These are phyloP conservation scores for Sindora glabra DNA, from an alignment of 306 rosid genomes.

Conservation along the genomic window DNA sequence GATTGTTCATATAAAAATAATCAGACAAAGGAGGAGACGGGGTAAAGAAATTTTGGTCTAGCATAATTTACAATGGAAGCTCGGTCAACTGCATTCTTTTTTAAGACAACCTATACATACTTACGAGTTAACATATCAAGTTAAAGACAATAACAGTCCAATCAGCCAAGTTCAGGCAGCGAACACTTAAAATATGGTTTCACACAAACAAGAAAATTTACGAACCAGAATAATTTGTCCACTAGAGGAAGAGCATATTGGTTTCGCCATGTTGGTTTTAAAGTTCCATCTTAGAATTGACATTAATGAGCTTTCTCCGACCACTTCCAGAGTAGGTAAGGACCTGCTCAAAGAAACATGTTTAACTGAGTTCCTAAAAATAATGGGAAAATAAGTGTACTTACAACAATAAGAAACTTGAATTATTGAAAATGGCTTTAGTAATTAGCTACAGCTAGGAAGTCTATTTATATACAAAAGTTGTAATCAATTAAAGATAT, in stretches of 20 bases:
- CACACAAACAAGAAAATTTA: slow-evolving; percentile 10
- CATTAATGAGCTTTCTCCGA: slow-evolving; percentile 53
- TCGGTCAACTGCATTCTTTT: slow-evolving; percentile 1
- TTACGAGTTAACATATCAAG: not conserved
- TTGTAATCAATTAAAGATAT: too few species aligned
- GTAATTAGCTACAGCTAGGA: too few species aligned
- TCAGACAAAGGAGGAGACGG: not conserved
- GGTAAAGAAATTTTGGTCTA: not conserved
- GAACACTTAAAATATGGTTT: not conserved
- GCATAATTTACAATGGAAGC: slow-evolving; percentile 9
- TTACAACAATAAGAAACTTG: not conserved
- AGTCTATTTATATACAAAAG: too few species aligned
- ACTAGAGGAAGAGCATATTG: slow-evolving; percentile 53
- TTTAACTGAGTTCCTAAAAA: too few species aligned
- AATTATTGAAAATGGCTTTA: too few species aligned
- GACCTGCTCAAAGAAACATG: slow-evolving; percentile 49
- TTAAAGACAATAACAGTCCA: not conserved
- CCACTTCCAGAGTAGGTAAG: slow-evolving; percentile 62
- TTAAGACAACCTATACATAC: too few species aligned
- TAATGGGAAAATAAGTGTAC: not conserved
- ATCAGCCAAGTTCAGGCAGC: not conserved
- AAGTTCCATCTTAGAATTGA: slow-evolving; percentile 73
- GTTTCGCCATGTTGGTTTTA: slow-evolving; percentile 56
- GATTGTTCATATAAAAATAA: not conserved
- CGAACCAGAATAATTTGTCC: slow-evolving; percentile 81